Percentiles rank a stretch among this genome's conserved stretches.
These are phyloP conservation scores for Phytophthora cactorum DNA, from an alignment of 352 stramenopile genomes.

Conservation along the genomic window DNA sequence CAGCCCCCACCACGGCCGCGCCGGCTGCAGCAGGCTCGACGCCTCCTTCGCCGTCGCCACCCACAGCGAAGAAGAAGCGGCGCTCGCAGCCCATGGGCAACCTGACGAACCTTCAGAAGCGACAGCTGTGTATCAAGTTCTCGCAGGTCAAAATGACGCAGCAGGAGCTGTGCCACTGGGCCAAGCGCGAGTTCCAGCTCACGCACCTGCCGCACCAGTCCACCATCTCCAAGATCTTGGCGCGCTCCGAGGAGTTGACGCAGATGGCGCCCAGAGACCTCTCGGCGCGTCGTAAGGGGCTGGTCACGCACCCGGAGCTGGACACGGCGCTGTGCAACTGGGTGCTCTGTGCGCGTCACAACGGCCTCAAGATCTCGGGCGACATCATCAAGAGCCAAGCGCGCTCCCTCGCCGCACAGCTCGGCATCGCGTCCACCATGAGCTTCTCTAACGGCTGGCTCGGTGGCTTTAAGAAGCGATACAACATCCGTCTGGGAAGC, in stretches of 20 bases:
- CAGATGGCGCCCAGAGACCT: constrained; percentile 58
- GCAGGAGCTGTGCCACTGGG: constrained; percentile 66
- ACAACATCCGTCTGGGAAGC: constrained; percentile 58
- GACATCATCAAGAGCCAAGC: constrained; percentile 72
- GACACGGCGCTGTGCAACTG: constrained; percentile 71
- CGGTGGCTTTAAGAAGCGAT: constrained; percentile 66
- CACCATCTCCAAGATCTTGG: constrained; percentile 73
- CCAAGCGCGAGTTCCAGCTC: constrained; percentile 65
- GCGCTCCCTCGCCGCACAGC: constrained; percentile 41
- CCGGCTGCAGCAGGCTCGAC: not conserved
- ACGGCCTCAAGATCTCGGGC: constrained; percentile 57
- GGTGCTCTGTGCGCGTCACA: constrained; percentile 56
- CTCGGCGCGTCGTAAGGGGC: constrained; percentile 40
- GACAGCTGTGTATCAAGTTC: constrained; percentile 65
- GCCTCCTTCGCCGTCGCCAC: constrained; percentile 6
- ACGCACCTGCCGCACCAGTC: constrained; percentile 61
- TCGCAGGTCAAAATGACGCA: constrained; percentile 66
- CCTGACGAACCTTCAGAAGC: constrained; percentile 69
- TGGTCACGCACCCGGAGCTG: constrained; percentile 62
- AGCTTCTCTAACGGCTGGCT: constrained; percentile 75
- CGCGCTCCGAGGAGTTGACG: constrained; percentile 49
- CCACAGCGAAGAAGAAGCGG: constrained; percentile 46
- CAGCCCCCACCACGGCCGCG: constrained; percentile 3
- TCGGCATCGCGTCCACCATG: constrained; percentile 55
- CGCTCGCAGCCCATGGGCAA: constrained; percentile 61